Evolutionary conservation across 1,284 basidiomycete species (phyloP).

Genomic region (Heterobasidion parviporum): DNA sequence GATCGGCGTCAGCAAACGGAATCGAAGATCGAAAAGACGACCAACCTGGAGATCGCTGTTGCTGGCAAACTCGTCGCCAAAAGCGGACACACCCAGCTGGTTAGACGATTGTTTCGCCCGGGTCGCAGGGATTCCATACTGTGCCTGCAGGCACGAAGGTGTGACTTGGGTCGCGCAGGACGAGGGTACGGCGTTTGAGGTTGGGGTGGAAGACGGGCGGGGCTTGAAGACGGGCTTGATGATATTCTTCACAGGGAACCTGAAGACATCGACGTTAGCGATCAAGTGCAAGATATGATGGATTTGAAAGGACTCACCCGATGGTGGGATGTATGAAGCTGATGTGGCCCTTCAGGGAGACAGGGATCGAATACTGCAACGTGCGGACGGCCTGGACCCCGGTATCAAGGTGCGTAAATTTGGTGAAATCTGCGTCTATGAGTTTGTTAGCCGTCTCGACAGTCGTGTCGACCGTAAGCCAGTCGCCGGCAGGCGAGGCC

Average conservation of each 20-base stretch:
- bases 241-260: conserved; percentile 2
- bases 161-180: conserved; percentile 16
- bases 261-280: not conserved
- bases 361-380: conserved; percentile 13
- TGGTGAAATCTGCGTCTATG: not conserved
- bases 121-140: conserved; percentile 24
- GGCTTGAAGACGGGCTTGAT: conserved; percentile 7
- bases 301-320: not conserved
- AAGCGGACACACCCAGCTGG: conserved; percentile 23
- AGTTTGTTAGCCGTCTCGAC: conserved; percentile 20
- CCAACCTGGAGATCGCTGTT: conserved; percentile 9
- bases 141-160: conserved; percentile 19
- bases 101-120: conserved; percentile 19
- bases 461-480: conserved; percentile 19
- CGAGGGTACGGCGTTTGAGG: conserved; percentile 8
- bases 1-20: no score
- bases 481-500: conserved; percentile 17
- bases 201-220: not conserved
- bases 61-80: conserved; percentile 20
- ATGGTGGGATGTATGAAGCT: not conserved
- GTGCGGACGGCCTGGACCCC: not conserved
- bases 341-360: not conserved
- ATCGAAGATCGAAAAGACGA: not conserved
- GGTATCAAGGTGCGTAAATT: not conserved
- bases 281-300: not conserved